Evolutionary conservation across 2,329 filamentous ascomycete genomes (phyloP), one percentile per base, ranked within the genome.

Genomic region (Curvularia hawaiiensis): DNA sequence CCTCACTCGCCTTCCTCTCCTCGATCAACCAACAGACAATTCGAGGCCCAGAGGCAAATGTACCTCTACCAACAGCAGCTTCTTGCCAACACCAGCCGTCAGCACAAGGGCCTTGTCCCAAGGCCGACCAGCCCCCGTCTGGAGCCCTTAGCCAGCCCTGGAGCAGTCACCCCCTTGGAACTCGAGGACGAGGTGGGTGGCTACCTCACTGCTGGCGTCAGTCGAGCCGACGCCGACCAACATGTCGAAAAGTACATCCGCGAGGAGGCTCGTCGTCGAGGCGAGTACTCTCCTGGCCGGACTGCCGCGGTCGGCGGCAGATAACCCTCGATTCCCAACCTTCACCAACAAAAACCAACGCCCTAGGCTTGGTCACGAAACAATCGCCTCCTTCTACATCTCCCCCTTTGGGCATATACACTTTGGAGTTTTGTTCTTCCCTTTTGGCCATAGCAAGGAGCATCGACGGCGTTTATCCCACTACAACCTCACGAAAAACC

Each of bases 101-200:
- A 73, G 40, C 58, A 62, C 35, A 68, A 69, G 39, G 64, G 66
- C 28, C 40, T 61, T 18, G 52, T 58, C 4, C 61, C 65, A 6
- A 80, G 77, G 62, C 81, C 82, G 1, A 75, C 69, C 24, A 82
- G 80, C 66, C 82, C 82, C 31, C 77, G 79, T 39, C 74, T 84
- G 40, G 75, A 75, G 24, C 82, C 82, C 24, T 67, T 82, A 22
- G 80, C 79, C 16, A 83, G 81, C 53, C 82, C 82, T 2, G 81
- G 81, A 39, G 80, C 80, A 7, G 80, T 84, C 39, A 84, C 82
- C 24, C 82, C 82, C n/a, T 67, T 84, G 46, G 79, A 80, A 61
- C 76, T 84, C 31, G 82, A 82, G 65, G 59, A 60, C 18, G 73
- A 72, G 2, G 64, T 66, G 16, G 74, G 78, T n/a, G 70, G 75